Conservation (phyloP, 345 rosid genomes). For the Camelina laxa region DNA sequence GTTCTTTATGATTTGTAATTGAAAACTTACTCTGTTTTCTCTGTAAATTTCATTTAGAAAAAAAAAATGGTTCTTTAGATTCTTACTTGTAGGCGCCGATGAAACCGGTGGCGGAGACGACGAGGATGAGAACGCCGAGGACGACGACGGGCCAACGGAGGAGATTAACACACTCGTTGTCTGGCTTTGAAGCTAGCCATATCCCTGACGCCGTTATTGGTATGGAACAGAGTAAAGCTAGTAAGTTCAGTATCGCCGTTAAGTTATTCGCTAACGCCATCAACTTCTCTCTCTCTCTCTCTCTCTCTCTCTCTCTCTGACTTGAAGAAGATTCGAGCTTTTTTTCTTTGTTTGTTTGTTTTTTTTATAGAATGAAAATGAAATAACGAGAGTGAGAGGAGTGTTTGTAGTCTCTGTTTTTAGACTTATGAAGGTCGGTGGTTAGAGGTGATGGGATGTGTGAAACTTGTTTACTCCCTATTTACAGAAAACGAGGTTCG, state of each 20-base stretch:
- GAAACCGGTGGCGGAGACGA: constrained; percentile 86
- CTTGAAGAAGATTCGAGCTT: constrained; percentile 1
- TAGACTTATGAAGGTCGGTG: constrained; percentile 32
- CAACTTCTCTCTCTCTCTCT: not conserved
- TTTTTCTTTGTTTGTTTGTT: not conserved
- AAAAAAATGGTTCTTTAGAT: not conserved
- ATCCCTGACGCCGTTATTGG: constrained; percentile 87
- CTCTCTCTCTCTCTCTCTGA: not conserved
- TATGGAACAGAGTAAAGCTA: constrained; percentile 83
- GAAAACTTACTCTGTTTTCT: not conserved
- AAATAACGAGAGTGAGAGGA: constrained; percentile 29
- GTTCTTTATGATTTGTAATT: constrained; percentile 1
- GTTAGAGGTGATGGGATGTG: constrained; percentile 41
- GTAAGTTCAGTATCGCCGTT: constrained; percentile 81
- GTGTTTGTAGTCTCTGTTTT: constrained; percentile 23
- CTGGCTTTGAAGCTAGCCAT: constrained; percentile 88
- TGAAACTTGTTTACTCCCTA: constrained; percentile 27
- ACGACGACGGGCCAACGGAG: constrained; percentile 86
- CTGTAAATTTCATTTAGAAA: not conserved
- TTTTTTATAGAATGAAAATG: constrained; percentile 7
- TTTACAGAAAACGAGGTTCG: constrained; percentile 18
- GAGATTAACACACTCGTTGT: constrained; percentile 75
- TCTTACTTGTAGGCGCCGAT: constrained; percentile 76
- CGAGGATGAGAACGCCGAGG: constrained; percentile 77
- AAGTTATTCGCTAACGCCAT: constrained; percentile 93